Evolutionary conservation across 768 basidiomycete genomes (phyloP).

Genomic region (Suillus bovinus): DNA sequence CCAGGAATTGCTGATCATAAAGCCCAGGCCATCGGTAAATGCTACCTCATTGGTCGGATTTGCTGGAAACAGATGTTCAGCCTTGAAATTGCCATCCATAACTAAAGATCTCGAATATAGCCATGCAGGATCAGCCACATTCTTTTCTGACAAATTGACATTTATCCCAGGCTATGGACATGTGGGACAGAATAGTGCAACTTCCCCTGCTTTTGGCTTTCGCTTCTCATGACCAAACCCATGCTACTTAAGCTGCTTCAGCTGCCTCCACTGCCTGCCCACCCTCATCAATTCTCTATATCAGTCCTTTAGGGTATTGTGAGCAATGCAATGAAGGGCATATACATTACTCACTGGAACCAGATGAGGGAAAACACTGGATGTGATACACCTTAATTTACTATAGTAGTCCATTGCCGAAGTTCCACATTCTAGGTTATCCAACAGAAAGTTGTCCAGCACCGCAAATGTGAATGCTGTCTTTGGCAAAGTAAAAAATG

Average conservation of each 20-base stretch:
- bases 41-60: slow-evolving; percentile 20
- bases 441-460: slow-evolving; percentile 7
- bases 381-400: slow-evolving; percentile 7
- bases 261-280: neutral
- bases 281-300: neutral
- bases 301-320: neutral
- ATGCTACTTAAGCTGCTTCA: neutral
- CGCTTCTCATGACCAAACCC: neutral
- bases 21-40: slow-evolving; percentile 11
- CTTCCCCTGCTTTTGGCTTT: neutral
- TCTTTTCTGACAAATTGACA: neutral
- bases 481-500: neutral
- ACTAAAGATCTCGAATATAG: neutral
- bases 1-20: slow-evolving; percentile 20
- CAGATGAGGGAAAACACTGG: neutral
- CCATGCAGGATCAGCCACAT: neutral
- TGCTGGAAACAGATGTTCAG: slow-evolving; percentile 18
- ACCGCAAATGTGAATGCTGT: neutral
- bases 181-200: slow-evolving; percentile 26
- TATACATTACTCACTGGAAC: neutral
- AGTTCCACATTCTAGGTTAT: slow-evolving; percentile 15
- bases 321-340: neutral
- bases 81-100: slow-evolving; percentile 16
- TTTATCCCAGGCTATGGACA: slow-evolving; percentile 26
- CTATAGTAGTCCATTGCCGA: slow-evolving; percentile 15